Conservation (phyloP, 495 filamentous ascomycete species). For the Darksidea phi region DNA sequence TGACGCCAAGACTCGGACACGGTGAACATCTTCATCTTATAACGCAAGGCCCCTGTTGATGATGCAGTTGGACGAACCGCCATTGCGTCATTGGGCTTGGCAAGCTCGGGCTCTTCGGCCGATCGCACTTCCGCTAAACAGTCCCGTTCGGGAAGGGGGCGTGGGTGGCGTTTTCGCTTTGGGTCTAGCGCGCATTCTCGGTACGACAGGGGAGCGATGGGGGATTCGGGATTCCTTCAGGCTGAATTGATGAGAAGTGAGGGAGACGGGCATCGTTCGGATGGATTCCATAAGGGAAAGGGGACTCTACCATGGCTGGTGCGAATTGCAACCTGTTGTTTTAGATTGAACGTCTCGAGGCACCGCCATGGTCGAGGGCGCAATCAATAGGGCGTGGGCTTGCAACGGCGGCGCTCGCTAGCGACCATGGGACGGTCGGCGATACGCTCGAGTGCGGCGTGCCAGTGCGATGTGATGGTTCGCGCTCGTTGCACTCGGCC, state of each 20-base stretch:
- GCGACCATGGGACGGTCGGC: neutral
- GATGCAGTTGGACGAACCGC: neutral
- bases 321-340: neutral
- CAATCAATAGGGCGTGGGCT: neutral
- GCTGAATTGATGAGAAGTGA: slow-evolving; percentile 1
- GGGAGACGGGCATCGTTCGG: neutral
- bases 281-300: neutral
- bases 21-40: slow-evolving; percentile 14
- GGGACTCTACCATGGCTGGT: slow-evolving; percentile 16
- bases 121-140: neutral
- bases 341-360: neutral
- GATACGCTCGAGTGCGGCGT: too few relatives aligned
- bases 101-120: neutral
- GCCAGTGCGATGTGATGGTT: too few relatives aligned
- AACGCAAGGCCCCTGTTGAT: slow-evolving; percentile 17
- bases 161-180: neutral
- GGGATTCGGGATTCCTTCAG: neutral
- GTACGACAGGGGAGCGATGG: neutral
- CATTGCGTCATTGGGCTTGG: neutral
- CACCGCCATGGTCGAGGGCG: neutral
- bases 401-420: neutral
- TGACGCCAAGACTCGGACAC: neutral
- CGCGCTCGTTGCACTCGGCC: too few relatives aligned
- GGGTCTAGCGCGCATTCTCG: too few relatives aligned
- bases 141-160: slow-evolving; percentile 1